Conservation (phyloP, 2,329 filamentous ascomycete species). For the Aspergillus arachidicola region DNA sequence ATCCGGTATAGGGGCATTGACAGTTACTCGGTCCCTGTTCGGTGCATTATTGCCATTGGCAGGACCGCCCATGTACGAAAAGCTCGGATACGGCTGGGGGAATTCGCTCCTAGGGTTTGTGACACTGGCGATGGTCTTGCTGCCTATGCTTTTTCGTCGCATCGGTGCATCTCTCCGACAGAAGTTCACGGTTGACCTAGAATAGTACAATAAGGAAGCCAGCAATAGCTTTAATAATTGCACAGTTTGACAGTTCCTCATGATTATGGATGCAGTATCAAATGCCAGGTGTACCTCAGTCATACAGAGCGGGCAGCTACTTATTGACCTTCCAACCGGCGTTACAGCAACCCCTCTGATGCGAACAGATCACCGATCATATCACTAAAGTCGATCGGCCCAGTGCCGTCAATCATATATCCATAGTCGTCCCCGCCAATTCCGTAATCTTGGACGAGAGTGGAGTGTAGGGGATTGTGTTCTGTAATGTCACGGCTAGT, state of each 20-base stretch:
- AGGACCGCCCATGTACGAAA: constrained; percentile 7
- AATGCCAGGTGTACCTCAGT: background rate
- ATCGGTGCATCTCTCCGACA: background rate
- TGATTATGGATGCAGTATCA: background rate
- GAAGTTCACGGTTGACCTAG: background rate
- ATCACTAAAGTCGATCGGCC: constrained; percentile 3
- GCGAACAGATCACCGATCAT: constrained; percentile 1
- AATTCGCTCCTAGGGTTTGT: constrained; percentile 11
- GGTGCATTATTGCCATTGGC: constrained; percentile 10
- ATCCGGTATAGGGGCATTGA: constrained; percentile 54
- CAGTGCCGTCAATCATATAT: background rate
- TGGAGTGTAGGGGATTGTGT: background rate
- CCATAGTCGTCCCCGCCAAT: background rate
- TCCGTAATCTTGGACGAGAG: background rate
- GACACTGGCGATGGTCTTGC: constrained; percentile 1
- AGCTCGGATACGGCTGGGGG: constrained; percentile 11
- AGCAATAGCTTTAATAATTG: no score
- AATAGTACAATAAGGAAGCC: background rate
- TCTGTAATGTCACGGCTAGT: background rate
- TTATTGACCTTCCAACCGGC: no score
- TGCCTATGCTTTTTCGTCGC: background rate
- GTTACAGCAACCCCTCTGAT: background rate
- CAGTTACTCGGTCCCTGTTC: constrained; percentile 54
- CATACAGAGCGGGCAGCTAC: background rate
- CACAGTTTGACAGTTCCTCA: background rate